Evolutionary conservation across 179 eudicot genomes (phyloP).

Genomic region (Sideroxylon spinosum): DNA sequence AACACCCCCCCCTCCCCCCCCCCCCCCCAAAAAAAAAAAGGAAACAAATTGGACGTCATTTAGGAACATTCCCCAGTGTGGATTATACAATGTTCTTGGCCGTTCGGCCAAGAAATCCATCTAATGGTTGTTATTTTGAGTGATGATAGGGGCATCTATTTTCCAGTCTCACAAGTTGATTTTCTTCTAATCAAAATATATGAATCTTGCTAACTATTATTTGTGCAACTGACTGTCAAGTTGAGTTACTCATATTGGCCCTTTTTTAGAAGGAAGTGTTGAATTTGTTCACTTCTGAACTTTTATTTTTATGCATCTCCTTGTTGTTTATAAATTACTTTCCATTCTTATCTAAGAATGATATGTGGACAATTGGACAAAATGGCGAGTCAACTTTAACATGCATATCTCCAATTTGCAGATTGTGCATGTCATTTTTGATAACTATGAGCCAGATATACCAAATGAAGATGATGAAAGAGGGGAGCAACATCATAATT

Average conservation of each 20-base stretch:
- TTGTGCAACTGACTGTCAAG: not conserved
- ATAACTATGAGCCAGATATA: constrained; percentile 25
- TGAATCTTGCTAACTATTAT: no score
- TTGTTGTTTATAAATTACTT: not conserved
- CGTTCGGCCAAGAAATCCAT: no score
- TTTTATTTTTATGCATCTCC: not conserved
- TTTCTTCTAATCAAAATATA: no score
- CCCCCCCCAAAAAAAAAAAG: no score
- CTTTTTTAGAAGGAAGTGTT: not conserved
- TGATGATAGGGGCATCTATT: no score
- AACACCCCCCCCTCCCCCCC: no score
- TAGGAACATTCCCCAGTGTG: no score
- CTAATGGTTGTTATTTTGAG: no score
- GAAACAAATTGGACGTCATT: no score
- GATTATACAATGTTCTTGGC: no score
- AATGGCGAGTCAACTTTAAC: not conserved
- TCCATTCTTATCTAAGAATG: not conserved
- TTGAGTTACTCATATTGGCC: not conserved
- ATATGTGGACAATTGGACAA: not conserved
- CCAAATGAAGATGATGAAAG: constrained; percentile 44
- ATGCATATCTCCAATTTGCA: constrained; percentile 9
- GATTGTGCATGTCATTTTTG: constrained; percentile 18
- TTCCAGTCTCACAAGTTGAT: no score
- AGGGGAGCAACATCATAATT: constrained; percentile 65
- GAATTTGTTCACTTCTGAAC: not conserved